Evolutionary conservation across 2,329 filamentous ascomycete species (phyloP).

Genomic region (Elsinoe perseae): DNA sequence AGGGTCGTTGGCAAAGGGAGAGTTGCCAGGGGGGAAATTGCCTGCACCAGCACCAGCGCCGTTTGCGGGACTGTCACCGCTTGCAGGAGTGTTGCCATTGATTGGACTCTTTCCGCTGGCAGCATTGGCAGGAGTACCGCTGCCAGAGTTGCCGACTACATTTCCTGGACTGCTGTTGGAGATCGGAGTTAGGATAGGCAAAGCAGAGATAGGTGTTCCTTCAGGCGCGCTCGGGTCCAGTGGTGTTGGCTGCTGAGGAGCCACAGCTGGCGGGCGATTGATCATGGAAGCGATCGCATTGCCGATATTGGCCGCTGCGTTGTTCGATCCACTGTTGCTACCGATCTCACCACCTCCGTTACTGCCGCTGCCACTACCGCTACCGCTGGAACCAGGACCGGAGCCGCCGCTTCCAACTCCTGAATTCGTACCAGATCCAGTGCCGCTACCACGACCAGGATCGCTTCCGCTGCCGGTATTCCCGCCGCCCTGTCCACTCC

Average conservation of each 20-base stretch:
- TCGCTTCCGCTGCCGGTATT: not conserved
- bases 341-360: no score
- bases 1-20: not conserved
- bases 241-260: not conserved
- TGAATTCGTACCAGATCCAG: not conserved
- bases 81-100: no score
- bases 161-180: not conserved
- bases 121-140: no score
- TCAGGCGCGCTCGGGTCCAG: not conserved
- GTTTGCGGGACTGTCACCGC: no score
- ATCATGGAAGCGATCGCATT: not conserved
- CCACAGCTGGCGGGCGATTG: not conserved
- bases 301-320: not conserved
- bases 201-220: not conserved
- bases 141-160: no score
- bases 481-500: not conserved
- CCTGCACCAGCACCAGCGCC: no score
- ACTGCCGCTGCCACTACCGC: no score
- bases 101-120: no score
- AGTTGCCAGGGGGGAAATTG: no score
- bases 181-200: not conserved
- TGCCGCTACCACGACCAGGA: no score
- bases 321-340: not conserved
- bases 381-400: not conserved
- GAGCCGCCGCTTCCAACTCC: not conserved